phyloP scores from a whole-genome alignment of 2,329 filamentous ascomycete species.

The Tolypocladium inflatum region DNA sequence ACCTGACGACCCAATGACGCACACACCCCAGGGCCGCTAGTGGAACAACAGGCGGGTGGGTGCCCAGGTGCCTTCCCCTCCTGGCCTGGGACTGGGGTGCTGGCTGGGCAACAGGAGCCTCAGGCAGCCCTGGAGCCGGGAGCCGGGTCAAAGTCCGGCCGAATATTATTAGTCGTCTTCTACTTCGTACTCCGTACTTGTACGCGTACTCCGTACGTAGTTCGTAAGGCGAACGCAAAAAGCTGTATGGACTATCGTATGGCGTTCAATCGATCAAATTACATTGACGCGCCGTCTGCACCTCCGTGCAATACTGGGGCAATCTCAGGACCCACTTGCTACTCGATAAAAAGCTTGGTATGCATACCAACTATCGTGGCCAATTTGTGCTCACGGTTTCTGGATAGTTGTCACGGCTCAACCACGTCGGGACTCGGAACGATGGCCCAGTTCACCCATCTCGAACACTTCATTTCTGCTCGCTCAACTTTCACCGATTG shows the following conservation, averaged over 20 bases:
- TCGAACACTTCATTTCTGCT: neutral
- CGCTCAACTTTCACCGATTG: neutral
- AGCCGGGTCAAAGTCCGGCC: neutral
- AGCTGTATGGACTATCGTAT: too few relatives aligned
- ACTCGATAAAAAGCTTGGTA: neutral
- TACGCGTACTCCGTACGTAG: too few relatives aligned
- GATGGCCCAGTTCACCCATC: too few relatives aligned
- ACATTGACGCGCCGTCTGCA: neutral
- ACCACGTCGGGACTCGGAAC: too few relatives aligned
- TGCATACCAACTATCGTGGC: too few relatives aligned
- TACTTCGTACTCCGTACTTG: too few relatives aligned
- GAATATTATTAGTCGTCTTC: neutral
- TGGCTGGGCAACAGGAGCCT: neutral
- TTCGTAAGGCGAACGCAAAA: too few relatives aligned
- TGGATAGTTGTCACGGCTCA: too few relatives aligned
- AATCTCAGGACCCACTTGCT: neutral
- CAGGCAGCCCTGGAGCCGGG: neutral
- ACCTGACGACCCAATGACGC: neutral
- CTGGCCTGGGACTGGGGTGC: neutral
- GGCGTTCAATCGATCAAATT: too few relatives aligned
- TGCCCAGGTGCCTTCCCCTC: neutral
- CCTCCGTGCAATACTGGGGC: neutral
- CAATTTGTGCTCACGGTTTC: neutral
- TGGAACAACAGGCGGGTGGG: neutral
- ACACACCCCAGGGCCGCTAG: neutral